Evolutionary conservation across 2,329 filamentous ascomycete genomes (phyloP).

Genomic region (Venturia asperata): DNA sequence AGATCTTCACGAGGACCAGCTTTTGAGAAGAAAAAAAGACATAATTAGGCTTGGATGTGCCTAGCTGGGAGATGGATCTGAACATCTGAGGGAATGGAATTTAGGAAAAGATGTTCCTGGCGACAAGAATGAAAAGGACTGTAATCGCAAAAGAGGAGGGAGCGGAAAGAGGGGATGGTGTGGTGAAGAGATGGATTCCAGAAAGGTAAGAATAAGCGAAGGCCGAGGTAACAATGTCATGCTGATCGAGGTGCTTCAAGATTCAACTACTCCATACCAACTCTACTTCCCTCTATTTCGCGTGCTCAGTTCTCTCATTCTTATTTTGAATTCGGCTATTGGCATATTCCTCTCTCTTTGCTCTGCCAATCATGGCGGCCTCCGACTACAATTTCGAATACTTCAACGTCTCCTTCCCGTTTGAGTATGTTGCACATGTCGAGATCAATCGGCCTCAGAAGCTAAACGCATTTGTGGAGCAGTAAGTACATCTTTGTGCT

Average conservation of each 20-base stretch:
- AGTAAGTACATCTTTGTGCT: slow-evolving; percentile 35
- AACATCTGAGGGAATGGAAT: no score
- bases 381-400: slow-evolving; percentile 36
- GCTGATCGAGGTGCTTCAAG: not conserved
- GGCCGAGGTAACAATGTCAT: slow-evolving; percentile 3
- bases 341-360: not conserved
- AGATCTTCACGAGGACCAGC: no score
- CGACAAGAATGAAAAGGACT: not conserved
- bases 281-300: not conserved
- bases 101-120: no score
- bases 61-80: no score
- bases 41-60: no score
- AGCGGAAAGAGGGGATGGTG: not conserved
- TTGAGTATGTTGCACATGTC: slow-evolving; percentile 73
- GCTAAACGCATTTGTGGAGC: slow-evolving; percentile 77
- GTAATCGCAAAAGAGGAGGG: not conserved
- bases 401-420: slow-evolving; percentile 68
- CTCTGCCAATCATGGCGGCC: not conserved
- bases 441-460: slow-evolving; percentile 84
- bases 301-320: not conserved
- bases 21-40: no score
- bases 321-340: not conserved
- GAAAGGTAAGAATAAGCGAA: not conserved
- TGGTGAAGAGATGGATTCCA: not conserved
- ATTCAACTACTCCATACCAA: not conserved